These are phyloP conservation scores for Leucosporidium yakuticum DNA, from an alignment of 768 basidiomycete species.

Conservation along the genomic window DNA sequence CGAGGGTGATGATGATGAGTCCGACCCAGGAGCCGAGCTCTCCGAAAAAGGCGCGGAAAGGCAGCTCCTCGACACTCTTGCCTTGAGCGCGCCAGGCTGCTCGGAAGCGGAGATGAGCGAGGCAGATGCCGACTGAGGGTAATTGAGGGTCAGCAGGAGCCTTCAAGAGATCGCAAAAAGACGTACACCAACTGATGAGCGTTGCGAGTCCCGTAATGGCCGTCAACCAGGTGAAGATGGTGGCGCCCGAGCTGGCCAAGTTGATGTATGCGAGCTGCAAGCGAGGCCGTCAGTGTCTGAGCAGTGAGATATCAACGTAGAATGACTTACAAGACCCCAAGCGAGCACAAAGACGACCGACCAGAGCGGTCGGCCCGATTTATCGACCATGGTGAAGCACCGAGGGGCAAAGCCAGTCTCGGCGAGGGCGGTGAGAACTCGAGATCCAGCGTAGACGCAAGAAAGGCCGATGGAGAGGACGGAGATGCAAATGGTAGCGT, in stretches of 20 bases:
- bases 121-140: slow-evolving; percentile 25
- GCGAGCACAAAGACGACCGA: slow-evolving; percentile 47
- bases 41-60: slow-evolving; percentile 34
- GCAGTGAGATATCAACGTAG: background rate
- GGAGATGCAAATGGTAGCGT: slow-evolving; percentile 55
- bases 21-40: slow-evolving; percentile 33
- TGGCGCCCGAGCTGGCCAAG: slow-evolving; percentile 52
- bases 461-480: slow-evolving; percentile 57
- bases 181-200: slow-evolving; percentile 55
- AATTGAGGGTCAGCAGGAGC: background rate
- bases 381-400: slow-evolving; percentile 60
- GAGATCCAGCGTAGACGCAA: slow-evolving; percentile 61
- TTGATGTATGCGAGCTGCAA: slow-evolving; percentile 36
- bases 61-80: slow-evolving; percentile 35
- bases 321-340: slow-evolving; percentile 22
- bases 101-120: slow-evolving; percentile 40
- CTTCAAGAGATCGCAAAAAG: too few relatives aligned
- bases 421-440: slow-evolving; percentile 59
- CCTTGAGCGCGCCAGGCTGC: slow-evolving; percentile 36
- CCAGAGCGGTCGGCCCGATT: slow-evolving; percentile 57
- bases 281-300: too few relatives aligned
- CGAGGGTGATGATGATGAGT: slow-evolving; percentile 30
- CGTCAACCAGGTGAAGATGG: slow-evolving; percentile 52
- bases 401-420: slow-evolving; percentile 60
- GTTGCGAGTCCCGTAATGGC: slow-evolving; percentile 63